phyloP scores from a whole-genome alignment of 768 basidiomycete species.

The Trametes gibbosa region DNA sequence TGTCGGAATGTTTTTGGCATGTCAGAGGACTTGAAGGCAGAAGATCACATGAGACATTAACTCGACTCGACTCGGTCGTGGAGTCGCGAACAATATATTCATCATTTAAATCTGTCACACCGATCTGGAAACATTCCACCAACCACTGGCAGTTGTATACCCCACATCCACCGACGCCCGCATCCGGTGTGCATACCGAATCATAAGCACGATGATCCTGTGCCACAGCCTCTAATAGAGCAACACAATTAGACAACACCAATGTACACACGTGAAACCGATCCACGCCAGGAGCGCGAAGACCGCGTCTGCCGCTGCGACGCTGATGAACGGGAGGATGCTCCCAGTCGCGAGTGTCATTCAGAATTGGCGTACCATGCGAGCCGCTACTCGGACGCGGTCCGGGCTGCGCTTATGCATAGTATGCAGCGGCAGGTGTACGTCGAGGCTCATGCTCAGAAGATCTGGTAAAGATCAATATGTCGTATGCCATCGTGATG shows the following conservation, averaged over 20 bases:
- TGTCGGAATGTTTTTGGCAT: slow-evolving; percentile 4
- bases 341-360: slow-evolving; percentile 42
- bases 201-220: slow-evolving; percentile 51
- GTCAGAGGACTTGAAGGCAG: not conserved
- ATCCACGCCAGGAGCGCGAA: slow-evolving; percentile 46
- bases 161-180: slow-evolving; percentile 57
- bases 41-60: not conserved
- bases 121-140: too few relatives aligned
- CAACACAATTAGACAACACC: not conserved
- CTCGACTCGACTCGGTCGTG: not conserved
- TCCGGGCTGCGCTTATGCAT: slow-evolving; percentile 62
- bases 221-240: not conserved
- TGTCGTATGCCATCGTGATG: too few relatives aligned
- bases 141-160: slow-evolving; percentile 26
- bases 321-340: slow-evolving; percentile 55
- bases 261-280: slow-evolving; percentile 50
- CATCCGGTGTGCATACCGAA: slow-evolving; percentile 56
- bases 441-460: too few relatives aligned
- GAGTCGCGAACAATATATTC: not conserved
- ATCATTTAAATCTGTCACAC: too few relatives aligned
- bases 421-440: too few relatives aligned
- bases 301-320: slow-evolving; percentile 46
- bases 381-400: too few relatives aligned
- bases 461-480: too few relatives aligned
- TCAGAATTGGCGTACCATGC: slow-evolving; percentile 46